Evolutionary conservation across 768 basidiomycete species (phyloP).

Genomic region (Auricularia sp.): DNA sequence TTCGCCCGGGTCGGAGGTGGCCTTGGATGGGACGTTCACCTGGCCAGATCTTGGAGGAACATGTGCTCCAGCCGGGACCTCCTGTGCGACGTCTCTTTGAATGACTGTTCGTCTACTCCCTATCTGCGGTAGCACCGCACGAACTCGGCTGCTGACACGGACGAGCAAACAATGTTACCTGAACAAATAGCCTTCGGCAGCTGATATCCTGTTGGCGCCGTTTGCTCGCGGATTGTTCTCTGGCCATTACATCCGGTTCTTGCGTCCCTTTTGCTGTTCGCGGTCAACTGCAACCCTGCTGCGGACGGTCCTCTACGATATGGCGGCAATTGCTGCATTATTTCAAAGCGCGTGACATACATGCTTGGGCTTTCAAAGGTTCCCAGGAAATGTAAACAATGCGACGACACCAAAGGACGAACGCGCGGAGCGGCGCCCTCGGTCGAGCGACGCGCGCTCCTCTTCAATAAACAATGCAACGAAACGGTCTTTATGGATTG

Average conservation of each 20-base stretch:
- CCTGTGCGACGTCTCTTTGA: not conserved
- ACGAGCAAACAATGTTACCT: not conserved
- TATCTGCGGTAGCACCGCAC: not conserved
- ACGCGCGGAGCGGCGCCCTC: not conserved
- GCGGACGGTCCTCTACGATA: not conserved
- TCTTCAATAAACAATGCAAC: not conserved
- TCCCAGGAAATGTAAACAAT: not conserved
- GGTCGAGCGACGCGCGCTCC: not conserved
- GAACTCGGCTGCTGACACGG: not conserved
- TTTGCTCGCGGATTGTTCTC: not conserved
- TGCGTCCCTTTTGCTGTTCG: not conserved
- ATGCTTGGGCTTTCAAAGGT: not conserved
- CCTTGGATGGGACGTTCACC: constrained; percentile 73
- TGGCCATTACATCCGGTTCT: not conserved
- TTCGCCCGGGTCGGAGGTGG: constrained; percentile 62
- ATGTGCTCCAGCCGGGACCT: constrained; percentile 9
- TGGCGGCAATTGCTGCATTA: not conserved
- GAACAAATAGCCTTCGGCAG: no score
- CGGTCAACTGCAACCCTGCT: not conserved
- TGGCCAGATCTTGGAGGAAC: constrained; percentile 52
- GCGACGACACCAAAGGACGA: not conserved
- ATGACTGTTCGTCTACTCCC: not conserved
- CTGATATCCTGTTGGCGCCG: not conserved
- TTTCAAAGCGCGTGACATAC: not conserved
- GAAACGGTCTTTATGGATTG: not conserved